Conservation (phyloP, 2,329 filamentous ascomycete genomes). For the Trichoderma lentiforme region DNA sequence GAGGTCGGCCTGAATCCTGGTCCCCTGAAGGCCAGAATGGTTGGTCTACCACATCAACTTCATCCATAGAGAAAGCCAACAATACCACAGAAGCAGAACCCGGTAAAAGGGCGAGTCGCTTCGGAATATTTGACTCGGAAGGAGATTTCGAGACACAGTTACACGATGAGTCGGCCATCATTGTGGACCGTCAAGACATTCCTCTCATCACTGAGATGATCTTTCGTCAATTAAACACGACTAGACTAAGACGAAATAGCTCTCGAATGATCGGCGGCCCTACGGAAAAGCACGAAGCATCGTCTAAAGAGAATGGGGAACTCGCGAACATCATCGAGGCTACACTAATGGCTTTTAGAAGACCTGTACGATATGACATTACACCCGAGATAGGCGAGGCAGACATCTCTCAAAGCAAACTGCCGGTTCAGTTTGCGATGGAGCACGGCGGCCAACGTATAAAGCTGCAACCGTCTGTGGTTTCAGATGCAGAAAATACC, state of each 20-base stretch:
- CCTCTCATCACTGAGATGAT: conserved; percentile 5
- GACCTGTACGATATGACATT: neutral
- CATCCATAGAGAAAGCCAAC: neutral
- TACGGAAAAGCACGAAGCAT: neutral
- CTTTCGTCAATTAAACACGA: neutral
- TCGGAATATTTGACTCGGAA: neutral
- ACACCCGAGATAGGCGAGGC: neutral
- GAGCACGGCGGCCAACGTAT: conserved; percentile 26
- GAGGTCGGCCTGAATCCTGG: neutral
- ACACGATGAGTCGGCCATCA: neutral
- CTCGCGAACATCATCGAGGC: neutral
- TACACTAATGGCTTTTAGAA: neutral
- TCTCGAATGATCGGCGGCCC: neutral
- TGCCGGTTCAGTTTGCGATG: conserved; percentile 21
- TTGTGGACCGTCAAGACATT: neutral
- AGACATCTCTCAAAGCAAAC: neutral
- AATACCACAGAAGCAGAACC: neutral
- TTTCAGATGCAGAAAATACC: conserved; percentile 34
- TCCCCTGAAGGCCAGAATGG: neutral
- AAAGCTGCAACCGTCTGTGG: conserved; percentile 23
- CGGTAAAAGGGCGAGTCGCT: neutral
- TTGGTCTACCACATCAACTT: neutral
- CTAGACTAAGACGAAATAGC: neutral
- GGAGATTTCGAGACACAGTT: neutral
- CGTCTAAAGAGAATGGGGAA: neutral